Percentiles rank a stretch among this genome's conserved stretches.
Conservation (phyloP, 768 basidiomycete genomes). For the Macrolepiota fuliginosa region DNA sequence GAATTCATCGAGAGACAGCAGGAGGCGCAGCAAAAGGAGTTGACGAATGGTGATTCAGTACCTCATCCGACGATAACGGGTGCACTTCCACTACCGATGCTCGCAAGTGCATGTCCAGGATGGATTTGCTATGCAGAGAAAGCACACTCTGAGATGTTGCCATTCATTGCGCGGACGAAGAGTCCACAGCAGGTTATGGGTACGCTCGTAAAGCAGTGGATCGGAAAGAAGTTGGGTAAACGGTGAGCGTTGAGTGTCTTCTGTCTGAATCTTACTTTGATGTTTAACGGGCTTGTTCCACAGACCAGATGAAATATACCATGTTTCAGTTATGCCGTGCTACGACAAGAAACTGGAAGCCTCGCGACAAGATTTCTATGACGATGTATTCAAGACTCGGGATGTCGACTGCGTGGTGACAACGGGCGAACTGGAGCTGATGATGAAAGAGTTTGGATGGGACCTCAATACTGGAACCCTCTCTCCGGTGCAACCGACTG, state of each 20-base stretch:
- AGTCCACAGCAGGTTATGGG: slow-evolving; percentile 97
- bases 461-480: slow-evolving; percentile 61
- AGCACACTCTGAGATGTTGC: slow-evolving; percentile 90
- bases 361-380: slow-evolving; percentile 90
- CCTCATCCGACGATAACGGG: neutral
- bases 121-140: slow-evolving; percentile 99
- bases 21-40: slow-evolving; percentile 19
- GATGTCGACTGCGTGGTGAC: slow-evolving; percentile 98
- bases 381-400: slow-evolving; percentile 73
- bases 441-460: slow-evolving; percentile 82
- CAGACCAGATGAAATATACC: slow-evolving; percentile 88
- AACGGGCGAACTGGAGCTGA: slow-evolving; percentile 86
- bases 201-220: slow-evolving; percentile 86
- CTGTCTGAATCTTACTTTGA: neutral
- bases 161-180: slow-evolving; percentile 84
- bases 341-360: slow-evolving; percentile 99
- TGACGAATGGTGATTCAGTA: slow-evolving; percentile 18
- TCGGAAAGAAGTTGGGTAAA: slow-evolving; percentile 64
- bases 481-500: slow-evolving; percentile 22
- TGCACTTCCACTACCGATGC: slow-evolving; percentile 63
- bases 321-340: slow-evolving; percentile 98
- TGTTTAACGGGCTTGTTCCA: slow-evolving; percentile 4
- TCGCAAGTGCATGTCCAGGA: slow-evolving; percentile 95
- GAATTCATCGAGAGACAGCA: slow-evolving; percentile 78
- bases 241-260: slow-evolving; percentile 46